Evolutionary conservation across 1,139 yeast genomes (phyloP), one percentile per base, ranked within the genome.

Genomic region (Blastobotrys indianensis): DNA sequence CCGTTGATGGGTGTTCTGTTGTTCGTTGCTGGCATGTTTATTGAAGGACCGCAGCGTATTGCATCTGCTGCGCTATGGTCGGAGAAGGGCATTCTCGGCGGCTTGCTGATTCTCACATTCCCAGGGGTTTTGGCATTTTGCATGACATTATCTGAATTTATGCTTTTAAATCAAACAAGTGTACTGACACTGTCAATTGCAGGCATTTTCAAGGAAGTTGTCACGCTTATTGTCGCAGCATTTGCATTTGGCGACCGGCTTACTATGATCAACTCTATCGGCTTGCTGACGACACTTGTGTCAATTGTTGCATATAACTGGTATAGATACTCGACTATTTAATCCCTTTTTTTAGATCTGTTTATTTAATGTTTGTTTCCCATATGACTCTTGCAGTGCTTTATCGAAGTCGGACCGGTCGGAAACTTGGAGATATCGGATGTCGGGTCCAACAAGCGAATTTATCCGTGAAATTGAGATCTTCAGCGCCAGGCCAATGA

Each of bases 121-220:
- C 98, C 98, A 0, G 97, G 98, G 0, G 53, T 85, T 9, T 68
- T 86, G 40, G 97, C 96, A 8, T 88, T 90, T 58, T 75, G 85
- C 66, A 85, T 92, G 94, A 92, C 97, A 0, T 66, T 87, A 32
- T 80, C 94, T 56, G 98, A 92, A 63, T 92, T 86, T 65, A 80
- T 85, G 52, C 76, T 92, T 12, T 72, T 92, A 42, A 82, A 85
- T 47, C 77, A 84, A 42, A 86, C 97, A 0, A 86, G 86, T 48
- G 92, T 94, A 11, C 73, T 88, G 34, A 90, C 98, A 0, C 68
- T 92, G 34, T 82, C 94, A 3, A 79, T 92, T 32, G 95, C 95
- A 0, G 98, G 98, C 1, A 85, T 92, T 30, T 85, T 90, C 60
- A 92, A 92, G 63, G 98, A 92, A 63, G 72, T 92, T 7, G 70